Evolutionary conservation across 2,329 filamentous ascomycete genomes (phyloP), one percentile per base, ranked within the genome.

Genomic region (Ilyonectria mors-panacis): DNA sequence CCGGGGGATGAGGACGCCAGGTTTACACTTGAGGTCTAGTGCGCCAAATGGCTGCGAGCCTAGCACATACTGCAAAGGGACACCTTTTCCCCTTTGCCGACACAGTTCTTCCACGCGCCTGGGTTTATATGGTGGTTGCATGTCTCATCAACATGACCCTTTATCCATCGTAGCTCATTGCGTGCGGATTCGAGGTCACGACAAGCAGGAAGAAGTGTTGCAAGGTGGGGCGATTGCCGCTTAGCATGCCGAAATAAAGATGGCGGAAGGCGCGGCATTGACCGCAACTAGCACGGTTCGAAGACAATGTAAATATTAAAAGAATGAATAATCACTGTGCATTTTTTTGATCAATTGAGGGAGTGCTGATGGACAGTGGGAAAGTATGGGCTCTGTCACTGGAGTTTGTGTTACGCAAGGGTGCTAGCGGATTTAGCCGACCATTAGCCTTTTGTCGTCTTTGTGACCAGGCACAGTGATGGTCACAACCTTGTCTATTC

Each of bases 11-110:
- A 99, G 83, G 6, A 98, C 95, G 2, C 93, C 93, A 12, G 85
- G 88, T 30, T 84, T 85, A 77, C 95, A 98, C 61, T 86, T 82
- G 51, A 99, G 92, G 47, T 97, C 92, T 17, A 98, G 81, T 5
- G 89, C 83, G 0, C 95, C 95, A 81, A 99, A 98, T 2, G 92
- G 96, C 78, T 98, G 94, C 6, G 91, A 91, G 4, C 94, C 94
- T 1, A 99, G 83, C 23, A 98, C 86, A 78, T 98, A 98, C 79
- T 98, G 96, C 37, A 99, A 81, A 1, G 96, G 96, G 65, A 91
- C 88, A 1, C 94, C 94, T 9, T 78, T 80, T 9, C 86, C 84
- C 37, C 90, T 83, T 55, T 82, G 79, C 4, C 78, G 79, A 68
- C 87, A 89, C 7, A 91, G 78, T 1, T 75, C 68, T 8, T 79